Evolutionary conservation across 306 rosid species (phyloP).

Genomic region (Prunus salicina): DNA sequence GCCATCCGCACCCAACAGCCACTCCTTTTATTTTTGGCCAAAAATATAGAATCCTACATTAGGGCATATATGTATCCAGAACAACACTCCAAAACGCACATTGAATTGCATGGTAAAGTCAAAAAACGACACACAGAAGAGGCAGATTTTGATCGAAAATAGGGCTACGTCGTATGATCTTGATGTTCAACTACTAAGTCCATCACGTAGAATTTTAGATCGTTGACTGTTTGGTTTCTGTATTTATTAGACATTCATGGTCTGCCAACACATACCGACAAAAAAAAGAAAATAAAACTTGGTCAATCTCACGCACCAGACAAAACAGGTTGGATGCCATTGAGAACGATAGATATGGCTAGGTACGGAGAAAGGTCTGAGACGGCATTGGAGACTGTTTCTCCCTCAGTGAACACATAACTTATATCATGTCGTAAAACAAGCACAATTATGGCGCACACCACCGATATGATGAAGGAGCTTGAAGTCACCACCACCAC

Average conservation of each 20-base stretch:
- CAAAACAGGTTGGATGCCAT: constrained; percentile 52
- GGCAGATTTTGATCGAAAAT: background rate
- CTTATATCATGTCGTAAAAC: constrained; percentile 33
- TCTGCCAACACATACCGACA: too few species aligned
- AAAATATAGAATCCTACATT: background rate
- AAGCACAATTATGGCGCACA: constrained; percentile 32
- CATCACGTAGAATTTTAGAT: too few species aligned
- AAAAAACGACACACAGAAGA: background rate
- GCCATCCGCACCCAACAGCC: constrained; percentile 68
- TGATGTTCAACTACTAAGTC: background rate
- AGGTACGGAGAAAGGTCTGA: constrained; percentile 41
- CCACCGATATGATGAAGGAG: constrained; percentile 29
- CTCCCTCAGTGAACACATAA: constrained; percentile 38
- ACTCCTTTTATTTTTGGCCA: constrained; percentile 29
- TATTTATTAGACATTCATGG: too few species aligned
- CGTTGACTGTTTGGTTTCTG: too few species aligned
- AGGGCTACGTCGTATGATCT: background rate
- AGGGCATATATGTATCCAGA: background rate
- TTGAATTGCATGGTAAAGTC: background rate
- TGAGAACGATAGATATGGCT: constrained; percentile 37
- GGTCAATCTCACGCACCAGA: constrained; percentile 23
- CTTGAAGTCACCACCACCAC: constrained; percentile 31
- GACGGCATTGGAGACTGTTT: constrained; percentile 43
- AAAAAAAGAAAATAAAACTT: background rate
- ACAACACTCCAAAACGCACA: background rate